Conservation (phyloP, 192 early-diverging fungal genomes). For the Coemansia furcata region DNA sequence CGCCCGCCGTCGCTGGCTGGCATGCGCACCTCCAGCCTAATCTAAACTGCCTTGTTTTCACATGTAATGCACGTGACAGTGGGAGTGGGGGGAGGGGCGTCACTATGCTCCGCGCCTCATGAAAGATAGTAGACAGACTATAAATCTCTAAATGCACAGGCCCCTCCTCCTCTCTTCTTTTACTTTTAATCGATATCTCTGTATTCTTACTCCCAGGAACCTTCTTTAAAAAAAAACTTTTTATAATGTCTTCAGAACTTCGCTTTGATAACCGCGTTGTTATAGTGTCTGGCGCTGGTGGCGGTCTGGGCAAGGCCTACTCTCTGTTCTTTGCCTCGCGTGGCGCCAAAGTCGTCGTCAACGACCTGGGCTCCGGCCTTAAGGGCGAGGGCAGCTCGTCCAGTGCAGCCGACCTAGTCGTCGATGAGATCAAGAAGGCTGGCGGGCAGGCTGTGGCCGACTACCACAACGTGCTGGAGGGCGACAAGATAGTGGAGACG, state of each 20-base stretch:
- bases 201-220: background rate
- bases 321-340: conserved; percentile 86
- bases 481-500: conserved; percentile 96
- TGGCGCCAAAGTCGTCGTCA: conserved; percentile 93
- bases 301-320: conserved; percentile 87
- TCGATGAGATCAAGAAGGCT: conserved; percentile 82
- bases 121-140: background rate
- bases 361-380: conserved; percentile 84
- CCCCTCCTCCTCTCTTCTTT: background rate
- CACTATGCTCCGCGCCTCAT: background rate
- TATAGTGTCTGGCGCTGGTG: conserved; percentile 95
- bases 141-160: background rate
- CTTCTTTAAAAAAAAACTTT: background rate
- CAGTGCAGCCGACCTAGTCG: conserved; percentile 89
- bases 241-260: conserved; percentile 34
- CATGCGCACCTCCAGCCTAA: conserved; percentile 6
- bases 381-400: conserved; percentile 74
- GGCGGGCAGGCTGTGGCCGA: conserved; percentile 95
- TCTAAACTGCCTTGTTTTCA: background rate
- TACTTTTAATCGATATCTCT: background rate
- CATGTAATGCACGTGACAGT: background rate
- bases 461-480: conserved; percentile 96
- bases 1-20: conserved; percentile 6
- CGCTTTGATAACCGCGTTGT: conserved; percentile 84
- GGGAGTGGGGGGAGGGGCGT: background rate